These are phyloP conservation scores for Coprinopsis sp. DNA, from an alignment of 768 basidiomycete species.

Conservation along the genomic window DNA sequence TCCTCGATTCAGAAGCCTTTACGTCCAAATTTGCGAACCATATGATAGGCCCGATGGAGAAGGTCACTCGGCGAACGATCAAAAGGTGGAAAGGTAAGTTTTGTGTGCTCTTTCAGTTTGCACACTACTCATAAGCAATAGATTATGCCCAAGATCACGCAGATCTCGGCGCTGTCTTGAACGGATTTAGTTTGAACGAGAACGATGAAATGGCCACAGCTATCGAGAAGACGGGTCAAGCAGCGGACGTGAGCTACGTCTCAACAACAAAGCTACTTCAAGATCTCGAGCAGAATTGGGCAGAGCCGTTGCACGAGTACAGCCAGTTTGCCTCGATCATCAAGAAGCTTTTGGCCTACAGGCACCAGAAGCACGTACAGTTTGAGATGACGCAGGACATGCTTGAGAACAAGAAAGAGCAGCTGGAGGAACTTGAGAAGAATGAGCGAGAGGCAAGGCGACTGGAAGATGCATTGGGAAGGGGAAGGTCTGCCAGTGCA, in stretches of 20 bases:
- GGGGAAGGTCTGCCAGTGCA: constrained; percentile 32
- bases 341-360: constrained; percentile 88
- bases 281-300: constrained; percentile 91
- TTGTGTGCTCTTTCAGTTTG: constrained; percentile 8
- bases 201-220: constrained; percentile 66
- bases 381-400: constrained; percentile 95
- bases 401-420: constrained; percentile 78
- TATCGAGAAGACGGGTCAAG: constrained; percentile 96
- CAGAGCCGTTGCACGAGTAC: constrained; percentile 95
- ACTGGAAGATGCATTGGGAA: constrained; percentile 80
- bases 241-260: constrained; percentile 90
- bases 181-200: constrained; percentile 92
- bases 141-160: constrained; percentile 84
- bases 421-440: constrained; percentile 86
- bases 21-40: constrained; percentile 95
- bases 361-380: constrained; percentile 97
- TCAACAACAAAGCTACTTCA: constrained; percentile 87
- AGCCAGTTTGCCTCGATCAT: constrained; percentile 92
- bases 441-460: constrained; percentile 88
- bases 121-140: constrained; percentile 19
- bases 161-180: constrained; percentile 87
- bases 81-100: constrained; percentile 90
- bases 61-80: constrained; percentile 84
- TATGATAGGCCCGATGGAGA: constrained; percentile 90
- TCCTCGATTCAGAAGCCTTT: constrained; percentile 93